These are phyloP conservation scores for Saussurea involucrata DNA, from an alignment of 129 eudicot species.

Conservation along the genomic window DNA sequence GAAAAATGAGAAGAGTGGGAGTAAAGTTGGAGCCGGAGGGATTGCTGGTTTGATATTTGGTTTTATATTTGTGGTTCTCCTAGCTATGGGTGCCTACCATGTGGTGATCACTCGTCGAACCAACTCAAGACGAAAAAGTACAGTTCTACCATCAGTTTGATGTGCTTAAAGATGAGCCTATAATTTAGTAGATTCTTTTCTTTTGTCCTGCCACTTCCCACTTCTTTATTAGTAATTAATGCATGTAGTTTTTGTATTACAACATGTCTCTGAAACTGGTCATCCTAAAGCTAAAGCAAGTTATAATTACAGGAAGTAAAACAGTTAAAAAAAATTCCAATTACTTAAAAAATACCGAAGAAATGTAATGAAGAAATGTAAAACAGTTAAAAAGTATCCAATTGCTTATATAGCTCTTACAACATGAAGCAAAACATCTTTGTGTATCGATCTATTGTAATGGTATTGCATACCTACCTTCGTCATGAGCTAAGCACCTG, in stretches of 20 bases:
- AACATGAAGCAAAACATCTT: neutral
- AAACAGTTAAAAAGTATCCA: no score
- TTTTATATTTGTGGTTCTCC: conserved; percentile 30
- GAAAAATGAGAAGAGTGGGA: conserved; percentile 1
- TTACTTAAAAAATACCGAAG: no score
- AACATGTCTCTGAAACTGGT: conserved; percentile 7
- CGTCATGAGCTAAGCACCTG: conserved; percentile 49
- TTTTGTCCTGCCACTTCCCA: neutral
- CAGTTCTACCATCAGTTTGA: conserved; percentile 43
- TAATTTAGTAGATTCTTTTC: conserved; percentile 12
- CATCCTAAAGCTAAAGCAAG: neutral
- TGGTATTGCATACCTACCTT: conserved; percentile 31
- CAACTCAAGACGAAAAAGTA: conserved; percentile 29
- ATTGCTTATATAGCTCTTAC: neutral
- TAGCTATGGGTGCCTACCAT: conserved; percentile 59
- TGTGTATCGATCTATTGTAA: neutral
- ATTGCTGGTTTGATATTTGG: conserved; percentile 42
- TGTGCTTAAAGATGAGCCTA: conserved; percentile 1
- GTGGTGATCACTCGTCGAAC: conserved; percentile 36
- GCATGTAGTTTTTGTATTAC: conserved; percentile 12
- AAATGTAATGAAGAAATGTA: no score
- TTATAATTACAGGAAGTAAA: neutral
- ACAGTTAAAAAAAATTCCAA: neutral
- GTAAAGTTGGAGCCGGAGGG: conserved; percentile 47
- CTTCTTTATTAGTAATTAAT: conserved; percentile 21